phyloP scores from a whole-genome alignment of 2,329 filamentous ascomycete species.

The Calonectria honghensis region DNA sequence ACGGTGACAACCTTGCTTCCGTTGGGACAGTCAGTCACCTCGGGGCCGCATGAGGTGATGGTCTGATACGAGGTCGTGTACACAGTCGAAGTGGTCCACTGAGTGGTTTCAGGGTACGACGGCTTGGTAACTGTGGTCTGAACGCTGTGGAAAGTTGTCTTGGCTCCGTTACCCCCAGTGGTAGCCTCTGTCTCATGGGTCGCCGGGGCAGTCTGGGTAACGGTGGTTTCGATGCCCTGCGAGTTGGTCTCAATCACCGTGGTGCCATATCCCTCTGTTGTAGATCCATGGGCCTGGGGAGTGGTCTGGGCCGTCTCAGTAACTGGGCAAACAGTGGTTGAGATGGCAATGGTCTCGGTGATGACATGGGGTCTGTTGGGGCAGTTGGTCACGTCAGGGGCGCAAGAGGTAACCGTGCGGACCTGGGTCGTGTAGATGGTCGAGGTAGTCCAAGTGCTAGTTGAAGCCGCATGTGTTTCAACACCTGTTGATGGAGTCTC shows the following conservation, averaged over 20 bases:
- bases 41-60: slow-evolving; percentile 56
- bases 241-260: neutral
- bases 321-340: slow-evolving; percentile 15
- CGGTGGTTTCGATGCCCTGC: neutral
- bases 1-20: slow-evolving; percentile 52
- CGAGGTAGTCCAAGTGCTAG: slow-evolving; percentile 7
- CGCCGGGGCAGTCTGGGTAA: neutral
- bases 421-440: slow-evolving; percentile 12
- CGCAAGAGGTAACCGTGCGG: slow-evolving; percentile 48
- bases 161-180: neutral
- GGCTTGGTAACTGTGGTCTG: slow-evolving; percentile 1
- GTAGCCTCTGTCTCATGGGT: neutral
- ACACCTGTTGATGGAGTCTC: too few relatives aligned
- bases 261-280: neutral
- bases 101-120: neutral
- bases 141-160: neutral
- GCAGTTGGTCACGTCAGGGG: slow-evolving; percentile 49
- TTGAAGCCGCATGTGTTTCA: neutral
- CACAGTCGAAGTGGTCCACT: slow-evolving; percentile 59
- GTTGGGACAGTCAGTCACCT: slow-evolving; percentile 57
- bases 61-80: slow-evolving; percentile 55
- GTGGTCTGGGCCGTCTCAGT: slow-evolving; percentile 5
- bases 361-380: slow-evolving; percentile 28
- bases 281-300: neutral
- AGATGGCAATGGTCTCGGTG: slow-evolving; percentile 17